Conservation (phyloP, 257 asterid species). For the Cruciata laevipes region DNA sequence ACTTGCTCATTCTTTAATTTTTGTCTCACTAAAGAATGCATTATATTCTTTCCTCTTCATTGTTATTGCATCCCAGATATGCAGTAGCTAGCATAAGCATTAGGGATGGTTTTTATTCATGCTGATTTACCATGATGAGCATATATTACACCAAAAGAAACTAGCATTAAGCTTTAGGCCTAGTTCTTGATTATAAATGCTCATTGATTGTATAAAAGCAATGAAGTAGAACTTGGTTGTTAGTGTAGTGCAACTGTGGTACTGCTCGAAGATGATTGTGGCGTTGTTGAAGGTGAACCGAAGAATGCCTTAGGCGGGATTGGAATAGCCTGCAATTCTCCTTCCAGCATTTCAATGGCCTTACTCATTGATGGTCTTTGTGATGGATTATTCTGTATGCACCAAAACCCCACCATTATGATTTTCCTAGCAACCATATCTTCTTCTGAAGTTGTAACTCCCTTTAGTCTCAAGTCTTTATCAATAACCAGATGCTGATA, state of each 20-base stretch:
- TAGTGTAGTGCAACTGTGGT: too few relatives aligned
- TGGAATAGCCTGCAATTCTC: background rate
- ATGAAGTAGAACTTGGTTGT: too few relatives aligned
- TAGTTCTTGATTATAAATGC: too few relatives aligned
- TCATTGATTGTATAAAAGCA: too few relatives aligned
- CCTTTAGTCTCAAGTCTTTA: background rate
- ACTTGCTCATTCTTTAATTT: slow-evolving; percentile 1
- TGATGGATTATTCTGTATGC: slow-evolving; percentile 22
- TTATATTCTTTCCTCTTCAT: too few relatives aligned
- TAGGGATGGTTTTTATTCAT: too few relatives aligned
- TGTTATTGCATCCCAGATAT: too few relatives aligned
- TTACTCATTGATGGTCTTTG: slow-evolving; percentile 24
- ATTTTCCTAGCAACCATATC: slow-evolving; percentile 17
- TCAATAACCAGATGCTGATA: slow-evolving; percentile 13
- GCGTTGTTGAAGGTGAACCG: slow-evolving; percentile 8
- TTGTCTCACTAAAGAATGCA: background rate
- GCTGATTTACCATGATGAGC: too few relatives aligned
- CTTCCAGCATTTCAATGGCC: slow-evolving; percentile 31
- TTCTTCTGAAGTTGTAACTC: slow-evolving; percentile 3
- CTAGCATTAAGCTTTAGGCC: too few relatives aligned
- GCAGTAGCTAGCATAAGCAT: too few relatives aligned
- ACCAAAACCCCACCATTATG: slow-evolving; percentile 29
- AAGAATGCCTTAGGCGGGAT: slow-evolving; percentile 7
- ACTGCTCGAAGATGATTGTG: background rate
- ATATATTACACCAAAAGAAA: too few relatives aligned